Evolutionary conservation across 78 protist species (phyloP).

Genomic region (Pigoraptor vietnamica): DNA sequence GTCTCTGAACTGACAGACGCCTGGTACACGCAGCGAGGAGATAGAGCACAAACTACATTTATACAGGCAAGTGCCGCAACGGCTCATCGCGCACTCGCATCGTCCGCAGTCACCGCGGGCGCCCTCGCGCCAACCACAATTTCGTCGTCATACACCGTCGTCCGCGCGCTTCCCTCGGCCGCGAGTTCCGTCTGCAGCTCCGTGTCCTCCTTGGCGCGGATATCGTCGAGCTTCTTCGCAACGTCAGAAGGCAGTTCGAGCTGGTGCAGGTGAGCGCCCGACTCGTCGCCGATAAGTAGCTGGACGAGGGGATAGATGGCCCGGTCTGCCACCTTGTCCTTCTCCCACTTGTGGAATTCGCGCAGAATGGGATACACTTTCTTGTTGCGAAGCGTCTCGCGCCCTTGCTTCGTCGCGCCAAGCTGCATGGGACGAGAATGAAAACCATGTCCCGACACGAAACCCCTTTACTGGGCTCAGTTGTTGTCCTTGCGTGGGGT

Average conservation of each 20-base stretch:
- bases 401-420: neutral
- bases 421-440: neutral
- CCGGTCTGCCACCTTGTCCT: neutral
- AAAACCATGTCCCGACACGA: neutral
- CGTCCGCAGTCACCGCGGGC: neutral
- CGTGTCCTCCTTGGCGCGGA: neutral
- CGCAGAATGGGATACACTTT: constrained; percentile 18
- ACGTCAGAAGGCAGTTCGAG: neutral
- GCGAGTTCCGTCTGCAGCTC: neutral
- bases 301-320: neutral
- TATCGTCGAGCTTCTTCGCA: neutral
- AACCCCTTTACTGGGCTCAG: no score
- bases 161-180: neutral
- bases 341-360: constrained; percentile 16
- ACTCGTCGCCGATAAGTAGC: neutral
- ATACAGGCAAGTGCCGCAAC: neutral
- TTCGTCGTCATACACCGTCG: neutral
- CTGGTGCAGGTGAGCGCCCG: neutral
- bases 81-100: neutral
- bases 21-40: no score
- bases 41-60: neutral
- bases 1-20: no score
- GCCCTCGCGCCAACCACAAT: neutral
- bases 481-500: no score
- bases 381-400: neutral